phyloP scores from a whole-genome alignment of 148 eudicot genomes.

The Silene conica region DNA sequence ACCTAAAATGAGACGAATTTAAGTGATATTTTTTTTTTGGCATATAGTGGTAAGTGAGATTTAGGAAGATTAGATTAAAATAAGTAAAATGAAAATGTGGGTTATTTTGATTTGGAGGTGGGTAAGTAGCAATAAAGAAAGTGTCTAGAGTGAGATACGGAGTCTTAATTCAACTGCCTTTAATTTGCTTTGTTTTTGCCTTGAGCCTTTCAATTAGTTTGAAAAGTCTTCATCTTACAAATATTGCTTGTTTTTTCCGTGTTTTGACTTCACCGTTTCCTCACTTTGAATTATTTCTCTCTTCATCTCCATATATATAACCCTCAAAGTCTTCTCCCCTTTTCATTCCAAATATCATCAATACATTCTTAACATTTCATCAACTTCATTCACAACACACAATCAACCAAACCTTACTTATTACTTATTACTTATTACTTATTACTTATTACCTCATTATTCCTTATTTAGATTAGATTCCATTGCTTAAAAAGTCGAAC shows the following conservation, averaged over 20 bases:
- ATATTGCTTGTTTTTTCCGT: slow-evolving; percentile 34
- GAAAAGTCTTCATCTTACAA: slow-evolving; percentile 21
- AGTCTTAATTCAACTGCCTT: slow-evolving; percentile 8
- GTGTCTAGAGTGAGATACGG: not conserved
- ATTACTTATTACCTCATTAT: too few species aligned
- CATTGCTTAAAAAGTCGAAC: not conserved
- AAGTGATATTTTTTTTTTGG: not conserved
- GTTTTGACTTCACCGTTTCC: slow-evolving; percentile 33
- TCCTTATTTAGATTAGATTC: not conserved
- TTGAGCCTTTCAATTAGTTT: slow-evolving; percentile 24
- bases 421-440: too few species aligned
- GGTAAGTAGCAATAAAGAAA: not conserved
- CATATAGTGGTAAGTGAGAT: not conserved
- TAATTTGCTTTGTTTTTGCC: not conserved
- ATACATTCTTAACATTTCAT: slow-evolving; percentile 20
- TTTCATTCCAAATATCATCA: slow-evolving; percentile 16
- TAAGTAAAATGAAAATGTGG: not conserved
- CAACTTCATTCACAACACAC: not conserved
- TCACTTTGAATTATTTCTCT: slow-evolving; percentile 12
- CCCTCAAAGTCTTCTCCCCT: slow-evolving; percentile 18
- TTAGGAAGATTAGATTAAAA: not conserved
- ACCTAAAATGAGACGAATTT: not conserved
- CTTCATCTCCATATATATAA: slow-evolving; percentile 14
- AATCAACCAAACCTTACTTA: not conserved
- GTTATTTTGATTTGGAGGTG: not conserved